A percentile compares a stretch with the other conserved stretches of the same genome.
These are phyloP conservation scores for Phoenix roebelenii DNA, from an alignment of 176 grass and related monocot species.

Conservation along the genomic window DNA sequence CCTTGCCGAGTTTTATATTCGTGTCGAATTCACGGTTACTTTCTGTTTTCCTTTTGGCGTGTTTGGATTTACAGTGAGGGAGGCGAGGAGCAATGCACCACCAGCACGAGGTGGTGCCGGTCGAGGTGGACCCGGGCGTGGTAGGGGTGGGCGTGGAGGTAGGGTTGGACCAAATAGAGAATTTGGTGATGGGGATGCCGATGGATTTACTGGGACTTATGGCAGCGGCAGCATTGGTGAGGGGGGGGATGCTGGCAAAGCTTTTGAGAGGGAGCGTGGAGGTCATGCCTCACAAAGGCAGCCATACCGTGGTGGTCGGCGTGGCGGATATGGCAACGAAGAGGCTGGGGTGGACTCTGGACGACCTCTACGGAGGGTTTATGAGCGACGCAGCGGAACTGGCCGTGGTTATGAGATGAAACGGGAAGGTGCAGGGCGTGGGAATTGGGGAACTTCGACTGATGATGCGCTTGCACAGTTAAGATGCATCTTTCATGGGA, in stretches of 20 bases:
- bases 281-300: slow-evolving; percentile 1
- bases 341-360: neutral
- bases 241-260: neutral
- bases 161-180: neutral
- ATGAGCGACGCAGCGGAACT: slow-evolving; percentile 13
- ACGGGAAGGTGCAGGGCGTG: slow-evolving; percentile 2
- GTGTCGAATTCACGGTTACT: neutral
- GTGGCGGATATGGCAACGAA: slow-evolving; percentile 1
- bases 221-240: neutral
- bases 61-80: slow-evolving; percentile 1
- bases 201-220: neutral
- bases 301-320: slow-evolving; percentile 7
- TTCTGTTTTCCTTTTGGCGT: neutral
- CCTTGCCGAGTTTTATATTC: neutral
- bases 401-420: slow-evolving; percentile 8
- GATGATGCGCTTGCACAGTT: slow-evolving; percentile 13
- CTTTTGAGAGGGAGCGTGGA: slow-evolving; percentile 3
- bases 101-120: slow-evolving; percentile 4
- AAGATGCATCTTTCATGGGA: neutral
- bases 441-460: slow-evolving; percentile 6
- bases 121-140: slow-evolving; percentile 2
- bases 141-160: slow-evolving; percentile 10
- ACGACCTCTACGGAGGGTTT: neutral
- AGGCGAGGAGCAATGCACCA: neutral
- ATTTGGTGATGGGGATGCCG: slow-evolving; percentile 1